Percentiles rank a stretch among this genome's conserved stretches.
These are phyloP conservation scores for Rhododendron kiyosumense DNA, from an alignment of 148 eudicot genomes.

Conservation along the genomic window DNA sequence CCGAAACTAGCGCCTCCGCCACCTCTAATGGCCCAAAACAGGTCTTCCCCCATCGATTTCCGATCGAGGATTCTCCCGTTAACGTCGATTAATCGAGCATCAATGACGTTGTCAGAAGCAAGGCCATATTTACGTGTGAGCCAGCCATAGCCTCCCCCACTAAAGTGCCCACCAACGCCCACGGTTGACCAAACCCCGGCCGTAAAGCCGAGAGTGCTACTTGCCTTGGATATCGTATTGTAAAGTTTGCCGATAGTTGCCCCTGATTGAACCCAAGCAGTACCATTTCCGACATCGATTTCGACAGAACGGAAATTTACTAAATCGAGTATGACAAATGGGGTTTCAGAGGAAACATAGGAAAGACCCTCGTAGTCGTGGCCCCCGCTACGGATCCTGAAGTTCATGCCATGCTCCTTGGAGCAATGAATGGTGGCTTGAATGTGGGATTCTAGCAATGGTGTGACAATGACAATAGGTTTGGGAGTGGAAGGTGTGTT, in stretches of 20 bases:
- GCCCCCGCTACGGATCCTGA: conserved; percentile 8
- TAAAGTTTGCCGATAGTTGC: not conserved
- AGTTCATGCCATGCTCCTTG: not conserved
- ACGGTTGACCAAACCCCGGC: conserved; percentile 10
- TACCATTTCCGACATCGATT: not conserved
- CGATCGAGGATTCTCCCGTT: conserved; percentile 1
- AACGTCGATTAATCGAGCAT: conserved; percentile 2
- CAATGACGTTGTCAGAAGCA: not conserved
- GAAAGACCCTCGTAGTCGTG: conserved; percentile 19
- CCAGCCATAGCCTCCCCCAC: conserved; percentile 10
- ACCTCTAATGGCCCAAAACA: conserved; percentile 16
- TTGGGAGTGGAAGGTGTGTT: not conserved
- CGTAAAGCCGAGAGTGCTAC: not conserved
- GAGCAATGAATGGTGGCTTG: not conserved
- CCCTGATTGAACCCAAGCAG: conserved; percentile 12
- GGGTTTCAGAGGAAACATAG: not conserved
- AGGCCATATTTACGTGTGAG: conserved; percentile 4
- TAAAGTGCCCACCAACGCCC: conserved; percentile 14
- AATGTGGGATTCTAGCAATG: not conserved
- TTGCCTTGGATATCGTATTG: not conserved
- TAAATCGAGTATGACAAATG: conserved; percentile 1
- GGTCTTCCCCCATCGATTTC: conserved; percentile 12
- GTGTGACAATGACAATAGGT: conserved; percentile 7
- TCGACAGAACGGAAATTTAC: not conserved
- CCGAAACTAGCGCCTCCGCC: conserved; percentile 14